Conservation (phyloP, 805 yeast species). For the Priceomyces castillae region DNA sequence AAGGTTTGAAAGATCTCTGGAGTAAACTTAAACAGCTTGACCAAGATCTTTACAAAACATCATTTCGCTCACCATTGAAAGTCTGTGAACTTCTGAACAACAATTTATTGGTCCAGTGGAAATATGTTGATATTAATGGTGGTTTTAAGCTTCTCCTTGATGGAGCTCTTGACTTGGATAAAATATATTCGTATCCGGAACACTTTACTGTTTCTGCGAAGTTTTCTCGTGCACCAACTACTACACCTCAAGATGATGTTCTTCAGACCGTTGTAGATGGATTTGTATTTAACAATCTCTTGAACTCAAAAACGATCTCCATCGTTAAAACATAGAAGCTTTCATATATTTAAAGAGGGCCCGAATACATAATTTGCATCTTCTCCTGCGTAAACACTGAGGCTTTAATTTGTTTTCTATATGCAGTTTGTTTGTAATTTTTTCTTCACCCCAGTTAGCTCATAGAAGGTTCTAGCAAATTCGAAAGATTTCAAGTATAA, state of each 20-base stretch:
- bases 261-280: not conserved
- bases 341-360: too few relatives aligned
- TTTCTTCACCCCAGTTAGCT: too few relatives aligned
- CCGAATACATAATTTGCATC: too few relatives aligned
- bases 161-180: constrained; percentile 7
- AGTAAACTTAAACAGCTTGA: constrained; percentile 21
- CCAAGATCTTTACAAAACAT: constrained; percentile 27
- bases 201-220: not conserved
- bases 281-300: constrained; percentile 2
- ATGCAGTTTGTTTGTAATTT: too few relatives aligned
- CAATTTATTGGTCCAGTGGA: constrained; percentile 10
- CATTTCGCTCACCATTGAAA: constrained; percentile 27
- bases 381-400: too few relatives aligned
- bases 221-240: not conserved
- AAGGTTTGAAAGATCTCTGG: constrained; percentile 16
- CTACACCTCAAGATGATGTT: not conserved
- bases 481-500: constrained; percentile 5
- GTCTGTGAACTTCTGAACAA: constrained; percentile 7
- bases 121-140: constrained; percentile 15
- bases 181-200: constrained; percentile 7
- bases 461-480: constrained; percentile 9
- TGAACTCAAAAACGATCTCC: not conserved
- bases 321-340: not conserved
- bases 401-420: too few relatives aligned
- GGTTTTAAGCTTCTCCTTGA: constrained; percentile 13